Percentiles rank a stretch among this genome's conserved stretches.
phyloP scores from a whole-genome alignment of 2,329 filamentous ascomycete genomes.

The Colletotrichum coccodes region DNA sequence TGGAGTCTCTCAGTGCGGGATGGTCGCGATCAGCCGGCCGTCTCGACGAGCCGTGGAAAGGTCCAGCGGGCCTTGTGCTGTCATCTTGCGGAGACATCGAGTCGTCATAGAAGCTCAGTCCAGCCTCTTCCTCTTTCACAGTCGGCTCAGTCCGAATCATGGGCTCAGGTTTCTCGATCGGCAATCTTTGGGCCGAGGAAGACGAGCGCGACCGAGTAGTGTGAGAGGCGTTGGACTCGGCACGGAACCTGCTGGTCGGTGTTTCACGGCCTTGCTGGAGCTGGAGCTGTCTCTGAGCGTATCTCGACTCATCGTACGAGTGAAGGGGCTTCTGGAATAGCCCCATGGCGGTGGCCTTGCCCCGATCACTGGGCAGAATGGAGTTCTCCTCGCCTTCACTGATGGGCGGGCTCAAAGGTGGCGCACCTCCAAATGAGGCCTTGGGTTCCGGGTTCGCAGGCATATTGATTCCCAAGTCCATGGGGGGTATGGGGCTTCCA shows the following conservation, averaged over 20 bases:
- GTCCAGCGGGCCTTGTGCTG: background rate
- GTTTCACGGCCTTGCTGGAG: slow-evolving; percentile 80
- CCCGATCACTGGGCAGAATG: slow-evolving; percentile 77
- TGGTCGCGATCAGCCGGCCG: slow-evolving; percentile 64
- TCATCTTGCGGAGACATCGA: slow-evolving; percentile 45
- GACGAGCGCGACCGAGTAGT: slow-evolving; percentile 58
- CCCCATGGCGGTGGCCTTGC: slow-evolving; percentile 79
- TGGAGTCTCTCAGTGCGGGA: slow-evolving; percentile 61
- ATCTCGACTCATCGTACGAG: slow-evolving; percentile 87
- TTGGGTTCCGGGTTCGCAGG: slow-evolving; percentile 40
- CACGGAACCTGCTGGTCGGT: slow-evolving; percentile 57
- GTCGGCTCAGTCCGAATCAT: slow-evolving; percentile 42
- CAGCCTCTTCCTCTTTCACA: slow-evolving; percentile 44
- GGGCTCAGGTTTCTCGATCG: slow-evolving; percentile 45
- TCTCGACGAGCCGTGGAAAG: slow-evolving; percentile 45
- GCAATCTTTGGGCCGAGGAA: slow-evolving; percentile 52
- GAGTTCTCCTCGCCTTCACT: slow-evolving; percentile 78
- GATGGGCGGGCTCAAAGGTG: slow-evolving; percentile 63
- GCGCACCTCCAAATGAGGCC: slow-evolving; percentile 43
- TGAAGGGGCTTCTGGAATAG: slow-evolving; percentile 76
- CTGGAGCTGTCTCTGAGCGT: slow-evolving; percentile 82
- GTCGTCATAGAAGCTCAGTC: slow-evolving; percentile 56
- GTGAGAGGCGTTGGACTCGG: slow-evolving; percentile 56
- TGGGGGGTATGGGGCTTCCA: slow-evolving; percentile 47
- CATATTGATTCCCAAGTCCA: slow-evolving; percentile 35